A percentile compares a stretch with the other conserved stretches of the same genome.
These are phyloP conservation scores for Plasmodium ovale DNA, from an alignment of 169 alveolate genomes.

Conservation along the genomic window DNA sequence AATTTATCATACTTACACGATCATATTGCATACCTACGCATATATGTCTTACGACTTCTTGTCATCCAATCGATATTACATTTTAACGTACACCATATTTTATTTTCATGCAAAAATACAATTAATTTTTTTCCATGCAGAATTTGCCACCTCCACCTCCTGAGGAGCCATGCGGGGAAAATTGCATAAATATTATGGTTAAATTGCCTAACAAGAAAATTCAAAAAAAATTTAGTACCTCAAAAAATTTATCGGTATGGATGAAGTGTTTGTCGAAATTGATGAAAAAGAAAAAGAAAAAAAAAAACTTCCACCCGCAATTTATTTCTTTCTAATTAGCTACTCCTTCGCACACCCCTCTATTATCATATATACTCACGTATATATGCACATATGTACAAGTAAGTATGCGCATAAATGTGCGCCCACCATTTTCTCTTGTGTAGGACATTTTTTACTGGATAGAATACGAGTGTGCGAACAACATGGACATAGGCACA, in stretches of 20 bases:
- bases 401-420: neutral
- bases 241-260: conserved; percentile 44
- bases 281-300: neutral
- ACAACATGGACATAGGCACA: conserved; percentile 4
- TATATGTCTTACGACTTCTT: too few species aligned
- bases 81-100: neutral
- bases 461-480: conserved; percentile 56
- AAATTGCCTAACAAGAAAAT: conserved; percentile 50
- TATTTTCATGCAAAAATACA: neutral
- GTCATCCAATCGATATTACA: neutral
- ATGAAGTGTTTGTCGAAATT: neutral
- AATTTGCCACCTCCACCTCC: conserved; percentile 47
- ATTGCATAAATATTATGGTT: conserved; percentile 43
- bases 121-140: neutral
- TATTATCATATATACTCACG: neutral
- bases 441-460: conserved; percentile 59
- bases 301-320: too few species aligned
- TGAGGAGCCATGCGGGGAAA: conserved; percentile 27
- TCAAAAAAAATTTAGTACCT: conserved; percentile 21
- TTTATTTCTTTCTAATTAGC: too few species aligned
- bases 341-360: too few species aligned
- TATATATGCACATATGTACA: neutral
- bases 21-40: too few species aligned
- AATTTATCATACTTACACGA: too few species aligned
- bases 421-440: neutral